Percentiles rank a stretch among this genome's conserved stretches.
Evolutionary conservation across 2,329 filamentous ascomycete species (phyloP).

Genomic region (Fusarium duplospermum): DNA sequence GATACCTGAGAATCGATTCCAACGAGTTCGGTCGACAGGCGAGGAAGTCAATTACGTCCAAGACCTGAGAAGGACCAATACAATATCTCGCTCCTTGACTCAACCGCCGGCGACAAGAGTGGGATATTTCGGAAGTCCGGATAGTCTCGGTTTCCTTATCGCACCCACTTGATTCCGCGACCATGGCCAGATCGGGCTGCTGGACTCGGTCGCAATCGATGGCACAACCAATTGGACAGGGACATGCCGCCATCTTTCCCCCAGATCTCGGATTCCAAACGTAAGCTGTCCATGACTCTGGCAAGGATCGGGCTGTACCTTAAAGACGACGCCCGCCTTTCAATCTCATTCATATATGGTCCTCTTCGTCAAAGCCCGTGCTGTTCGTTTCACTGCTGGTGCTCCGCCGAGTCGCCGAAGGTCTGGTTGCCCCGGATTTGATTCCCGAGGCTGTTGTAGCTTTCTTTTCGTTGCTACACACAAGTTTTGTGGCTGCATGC

Average conservation of each 20-base stretch:
- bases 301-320: slow-evolving; percentile 22
- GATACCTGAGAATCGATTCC: slow-evolving; percentile 11
- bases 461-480: background rate
- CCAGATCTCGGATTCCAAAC: slow-evolving; percentile 42
- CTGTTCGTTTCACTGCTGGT: background rate
- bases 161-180: slow-evolving; percentile 41
- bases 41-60: background rate
- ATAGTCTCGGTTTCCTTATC: slow-evolving; percentile 36
- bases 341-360: slow-evolving; percentile 1
- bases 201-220: slow-evolving; percentile 41
- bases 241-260: slow-evolving; percentile 28
- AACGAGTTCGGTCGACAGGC: background rate
- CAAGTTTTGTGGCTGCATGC: slow-evolving; percentile 17
- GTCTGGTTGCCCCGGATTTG: slow-evolving; percentile 5
- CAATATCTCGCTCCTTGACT: background rate
- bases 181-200: slow-evolving; percentile 44
- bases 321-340: slow-evolving; percentile 28
- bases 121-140: slow-evolving; percentile 34
- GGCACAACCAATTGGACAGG: slow-evolving; percentile 40
- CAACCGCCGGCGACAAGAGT: slow-evolving; percentile 5
- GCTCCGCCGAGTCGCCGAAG: background rate
- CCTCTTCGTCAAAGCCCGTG: slow-evolving; percentile 2
- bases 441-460: background rate
- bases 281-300: slow-evolving; percentile 41
- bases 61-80: background rate